phyloP scores from a whole-genome alignment of 2,329 filamentous ascomycete species.

The Trichoderma sp. region DNA sequence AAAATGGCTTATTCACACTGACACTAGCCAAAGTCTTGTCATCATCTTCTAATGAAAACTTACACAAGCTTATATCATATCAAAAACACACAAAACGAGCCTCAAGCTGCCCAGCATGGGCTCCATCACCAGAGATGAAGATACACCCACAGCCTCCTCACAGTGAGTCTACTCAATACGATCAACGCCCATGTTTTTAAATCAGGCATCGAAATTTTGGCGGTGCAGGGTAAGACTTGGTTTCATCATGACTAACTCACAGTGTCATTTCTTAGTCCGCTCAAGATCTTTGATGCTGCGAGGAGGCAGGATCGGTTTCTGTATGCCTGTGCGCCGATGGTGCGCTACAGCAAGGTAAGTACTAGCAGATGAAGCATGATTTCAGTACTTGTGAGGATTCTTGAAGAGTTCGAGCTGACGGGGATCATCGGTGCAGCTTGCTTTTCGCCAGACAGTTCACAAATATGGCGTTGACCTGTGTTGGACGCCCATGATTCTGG shows the following conservation, averaged over 20 bases:
- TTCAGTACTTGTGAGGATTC: neutral
- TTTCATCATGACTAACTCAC: neutral
- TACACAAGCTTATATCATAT: neutral
- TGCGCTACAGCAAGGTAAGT: conserved; percentile 58
- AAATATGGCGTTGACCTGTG: conserved; percentile 64
- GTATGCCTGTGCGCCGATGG: conserved; percentile 65
- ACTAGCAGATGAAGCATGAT: neutral
- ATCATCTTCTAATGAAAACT: neutral
- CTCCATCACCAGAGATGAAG: neutral
- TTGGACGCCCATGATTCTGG: conserved; percentile 71
- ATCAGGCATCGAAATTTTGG: neutral
- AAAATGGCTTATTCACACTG: conserved; percentile 2
- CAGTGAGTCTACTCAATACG: neutral
- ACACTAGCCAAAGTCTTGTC: neutral
- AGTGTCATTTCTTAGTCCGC: conserved; percentile 42
- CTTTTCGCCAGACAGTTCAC: conserved; percentile 66
- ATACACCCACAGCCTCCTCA: neutral
- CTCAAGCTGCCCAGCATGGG: conserved; percentile 3
- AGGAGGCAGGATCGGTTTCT: conserved; percentile 52
- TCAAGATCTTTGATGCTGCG: conserved; percentile 58
- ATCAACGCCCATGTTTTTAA: neutral
- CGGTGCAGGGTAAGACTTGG: neutral
- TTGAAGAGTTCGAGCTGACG: conserved; percentile 20
- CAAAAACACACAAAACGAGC: neutral
- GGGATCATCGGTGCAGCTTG: conserved; percentile 47